These are phyloP conservation scores for Puccinia horiana DNA, from an alignment of 1,284 basidiomycete species.

Conservation along the genomic window DNA sequence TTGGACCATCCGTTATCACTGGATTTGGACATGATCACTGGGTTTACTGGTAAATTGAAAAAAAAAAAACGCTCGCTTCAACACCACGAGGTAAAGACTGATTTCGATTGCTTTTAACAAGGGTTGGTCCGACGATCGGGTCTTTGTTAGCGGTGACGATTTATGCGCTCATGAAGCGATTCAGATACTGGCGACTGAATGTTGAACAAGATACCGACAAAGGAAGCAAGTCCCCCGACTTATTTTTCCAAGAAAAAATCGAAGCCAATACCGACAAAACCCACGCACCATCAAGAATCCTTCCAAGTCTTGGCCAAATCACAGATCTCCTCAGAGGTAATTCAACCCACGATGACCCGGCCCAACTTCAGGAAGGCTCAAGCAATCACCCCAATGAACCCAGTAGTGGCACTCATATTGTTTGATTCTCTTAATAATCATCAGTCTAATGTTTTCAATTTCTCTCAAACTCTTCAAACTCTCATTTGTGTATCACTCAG, in stretches of 20 bases:
- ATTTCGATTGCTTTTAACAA: slow-evolving; percentile 4
- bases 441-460: neutral
- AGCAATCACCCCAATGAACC: neutral
- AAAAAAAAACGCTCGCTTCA: neutral
- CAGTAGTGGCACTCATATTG: neutral
- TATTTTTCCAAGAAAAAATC: slow-evolving; percentile 31
- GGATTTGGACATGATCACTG: slow-evolving; percentile 37
- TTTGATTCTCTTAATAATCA: neutral
- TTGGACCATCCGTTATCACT: slow-evolving; percentile 38
- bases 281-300: neutral
- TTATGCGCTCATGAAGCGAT: slow-evolving; percentile 41
- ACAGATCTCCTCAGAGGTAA: slow-evolving; percentile 9
- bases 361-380: neutral
- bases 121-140: slow-evolving; percentile 44
- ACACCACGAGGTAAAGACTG: neutral
- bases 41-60: slow-evolving; percentile 21
- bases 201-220: slow-evolving; percentile 37
- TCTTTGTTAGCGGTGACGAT: slow-evolving; percentile 34
- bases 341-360: neutral
- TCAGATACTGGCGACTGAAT: slow-evolving; percentile 43
- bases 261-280: slow-evolving; percentile 5
- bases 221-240: slow-evolving; percentile 28
- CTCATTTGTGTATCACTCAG: neutral
- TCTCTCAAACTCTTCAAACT: neutral
- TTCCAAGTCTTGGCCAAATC: slow-evolving; percentile 12